Base-by-base conservation (phyloP, 2,329 filamentous ascomycete species). In the Sarocladium oryzae region DNA sequence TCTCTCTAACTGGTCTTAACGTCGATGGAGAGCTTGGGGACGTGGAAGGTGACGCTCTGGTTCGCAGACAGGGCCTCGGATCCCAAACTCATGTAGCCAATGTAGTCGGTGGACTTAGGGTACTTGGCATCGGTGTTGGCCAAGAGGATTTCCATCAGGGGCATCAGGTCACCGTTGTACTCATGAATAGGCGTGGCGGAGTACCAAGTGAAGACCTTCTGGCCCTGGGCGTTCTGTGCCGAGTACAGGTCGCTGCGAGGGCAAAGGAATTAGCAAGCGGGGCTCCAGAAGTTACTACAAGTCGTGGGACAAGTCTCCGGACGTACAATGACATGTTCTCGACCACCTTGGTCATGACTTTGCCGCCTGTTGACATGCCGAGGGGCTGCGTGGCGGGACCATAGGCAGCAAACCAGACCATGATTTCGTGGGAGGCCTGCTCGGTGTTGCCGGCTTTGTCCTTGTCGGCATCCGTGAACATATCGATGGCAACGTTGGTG, bases 401-500 rank as follows among this genome's bases (percentile, higher is more conserved):
- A 43, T 73, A 72, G 3, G 65, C 63, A 2, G 69, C 76, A 54
- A 81, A 71, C 76, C 75, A 80, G 32, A 81, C 69, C 76, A 81
- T 81, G 63, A 81, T 67, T 65, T 81, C 78, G 63, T 71, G 75
- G 9, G 58, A 57, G 2, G 78, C 72, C 4, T 66, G 65, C 1
- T 60, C 60, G 37, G 68, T 73, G 60, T 73, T 61, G 38, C 61
- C 53, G 0, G 78, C 65, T 1, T 61, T 69, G 1, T 55, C 57
- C 51, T 69, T 60, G 59, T 77, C 68, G 23, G 57, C 60, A 55
- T 79, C 77, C 51, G 81, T 63, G 63, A 81, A 82, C 71, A 81
- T 77, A 65, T 82, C 78, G 54, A 82, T 66, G 32, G 77, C 77
- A 30, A 82, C 76, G 66, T 81, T 81, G 61, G 75, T 65, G 56